phyloP scores from a whole-genome alignment of 192 early-diverging fungal species.

The Chytriomyces sp. region DNA sequence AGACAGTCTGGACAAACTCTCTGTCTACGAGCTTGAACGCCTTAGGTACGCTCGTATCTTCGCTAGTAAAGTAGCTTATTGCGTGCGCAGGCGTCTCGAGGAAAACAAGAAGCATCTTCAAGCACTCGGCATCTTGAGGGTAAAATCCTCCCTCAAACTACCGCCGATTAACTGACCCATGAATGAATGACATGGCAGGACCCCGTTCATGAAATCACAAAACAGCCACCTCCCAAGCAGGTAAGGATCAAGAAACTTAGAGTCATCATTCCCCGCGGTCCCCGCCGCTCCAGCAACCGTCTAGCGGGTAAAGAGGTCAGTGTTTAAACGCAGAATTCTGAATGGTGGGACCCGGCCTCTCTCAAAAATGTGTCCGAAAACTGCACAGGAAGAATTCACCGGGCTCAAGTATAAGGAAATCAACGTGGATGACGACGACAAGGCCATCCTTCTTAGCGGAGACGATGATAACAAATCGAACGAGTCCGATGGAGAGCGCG shows the following conservation, averaged over 20 bases:
- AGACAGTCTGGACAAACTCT: neutral
- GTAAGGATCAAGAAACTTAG: too few relatives aligned
- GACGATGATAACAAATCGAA: neutral
- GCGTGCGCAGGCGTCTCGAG: neutral
- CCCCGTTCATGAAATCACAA: too few relatives aligned
- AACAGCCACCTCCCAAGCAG: neutral
- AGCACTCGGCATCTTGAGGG: constrained; percentile 3
- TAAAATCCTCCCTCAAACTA: neutral
- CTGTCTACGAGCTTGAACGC: neutral
- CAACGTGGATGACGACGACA: neutral
- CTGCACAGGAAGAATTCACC: constrained; percentile 10
- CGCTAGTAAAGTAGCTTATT: neutral
- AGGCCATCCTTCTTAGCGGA: neutral
- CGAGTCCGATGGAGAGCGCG: neutral
- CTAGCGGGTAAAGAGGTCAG: neutral
- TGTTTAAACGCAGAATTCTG: too few relatives aligned
- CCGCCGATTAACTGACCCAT: neutral
- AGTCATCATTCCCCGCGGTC: neutral
- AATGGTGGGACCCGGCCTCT: too few relatives aligned
- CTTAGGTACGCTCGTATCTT: neutral
- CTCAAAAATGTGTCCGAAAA: too few relatives aligned
- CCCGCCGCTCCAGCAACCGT: neutral
- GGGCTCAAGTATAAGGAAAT: constrained; percentile 16
- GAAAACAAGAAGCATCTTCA: constrained; percentile 11
- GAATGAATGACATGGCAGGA: neutral